Evolutionary conservation across 2,329 filamentous ascomycete species (phyloP).

Genomic region (Didymosphaeria variabile): DNA sequence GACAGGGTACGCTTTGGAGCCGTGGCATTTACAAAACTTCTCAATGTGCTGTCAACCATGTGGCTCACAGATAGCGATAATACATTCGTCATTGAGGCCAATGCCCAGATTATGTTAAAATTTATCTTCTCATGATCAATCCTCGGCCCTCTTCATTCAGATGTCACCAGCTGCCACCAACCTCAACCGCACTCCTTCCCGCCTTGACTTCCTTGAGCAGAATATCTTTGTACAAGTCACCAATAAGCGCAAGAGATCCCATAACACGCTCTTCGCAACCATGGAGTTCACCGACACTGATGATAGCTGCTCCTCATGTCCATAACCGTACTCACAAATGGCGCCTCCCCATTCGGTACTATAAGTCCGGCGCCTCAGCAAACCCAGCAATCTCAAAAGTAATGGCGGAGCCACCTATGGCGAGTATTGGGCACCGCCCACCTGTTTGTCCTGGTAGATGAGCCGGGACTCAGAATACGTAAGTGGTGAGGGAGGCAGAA

Average conservation of each 20-base stretch:
- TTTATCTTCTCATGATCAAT: background rate
- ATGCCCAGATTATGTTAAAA: too few relatives aligned
- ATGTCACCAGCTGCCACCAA: conserved; percentile 55
- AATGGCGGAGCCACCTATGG: conserved; percentile 58
- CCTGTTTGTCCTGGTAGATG: conserved; percentile 56
- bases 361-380: conserved; percentile 60
- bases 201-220: conserved; percentile 57
- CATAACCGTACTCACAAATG: conserved; percentile 58
- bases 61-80: too few relatives aligned
- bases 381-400: conserved; percentile 59
- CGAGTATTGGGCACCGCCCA: conserved; percentile 51
- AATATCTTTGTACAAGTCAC: conserved; percentile 60
- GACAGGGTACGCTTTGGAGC: too few relatives aligned
- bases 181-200: conserved; percentile 53
- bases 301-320: conserved; percentile 62
- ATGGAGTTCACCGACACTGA: conserved; percentile 67
- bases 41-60: too few relatives aligned
- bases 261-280: conserved; percentile 67
- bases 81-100: too few relatives aligned
- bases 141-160: conserved; percentile 37
- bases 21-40: too few relatives aligned
- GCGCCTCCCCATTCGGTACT: conserved; percentile 54
- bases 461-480: conserved; percentile 62
- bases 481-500: conserved; percentile 53
- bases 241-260: conserved; percentile 65